phyloP scores from a whole-genome alignment of 306 rosid genomes.

The Albizia julibrissin region DNA sequence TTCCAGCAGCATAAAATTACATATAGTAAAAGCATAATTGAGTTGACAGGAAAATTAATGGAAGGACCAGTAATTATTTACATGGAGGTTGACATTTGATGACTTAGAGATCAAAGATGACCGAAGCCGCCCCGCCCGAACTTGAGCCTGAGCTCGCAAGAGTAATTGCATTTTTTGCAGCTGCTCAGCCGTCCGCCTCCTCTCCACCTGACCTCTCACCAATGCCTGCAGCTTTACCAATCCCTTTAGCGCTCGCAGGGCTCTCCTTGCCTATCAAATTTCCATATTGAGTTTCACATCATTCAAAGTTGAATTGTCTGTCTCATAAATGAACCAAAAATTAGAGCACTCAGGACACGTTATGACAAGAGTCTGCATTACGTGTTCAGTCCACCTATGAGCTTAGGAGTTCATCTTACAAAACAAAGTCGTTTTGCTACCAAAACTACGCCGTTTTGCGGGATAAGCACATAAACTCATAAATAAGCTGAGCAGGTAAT shows the following conservation, averaged over 20 bases:
- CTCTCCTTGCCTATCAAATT: conserved; percentile 72
- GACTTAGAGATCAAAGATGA: conserved; percentile 42
- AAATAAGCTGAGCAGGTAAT: no score
- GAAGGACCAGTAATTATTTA: conserved; percentile 39
- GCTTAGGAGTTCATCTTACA: no score
- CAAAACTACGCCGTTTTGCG: no score
- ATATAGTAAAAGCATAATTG: background rate
- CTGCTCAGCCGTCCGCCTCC: conserved; percentile 70
- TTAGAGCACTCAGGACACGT: background rate
- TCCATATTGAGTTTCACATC: background rate
- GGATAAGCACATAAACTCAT: no score
- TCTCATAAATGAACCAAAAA: background rate
- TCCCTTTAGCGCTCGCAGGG: conserved; percentile 80
- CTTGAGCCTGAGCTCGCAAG: conserved; percentile 58
- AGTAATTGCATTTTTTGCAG: conserved; percentile 68
- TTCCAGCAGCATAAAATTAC: background rate
- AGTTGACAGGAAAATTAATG: background rate
- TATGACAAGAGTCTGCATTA: background rate
- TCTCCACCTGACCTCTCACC: conserved; percentile 79
- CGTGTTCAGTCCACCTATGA: no score
- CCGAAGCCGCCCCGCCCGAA: conserved; percentile 45
- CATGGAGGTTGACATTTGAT: conserved; percentile 46
- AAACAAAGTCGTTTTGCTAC: no score
- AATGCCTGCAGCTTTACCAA: conserved; percentile 84
- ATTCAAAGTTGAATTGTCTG: background rate